Evolutionary conservation across 2,329 filamentous ascomycete genomes (phyloP).

Genomic region (Myriosclerotinia curreyana): DNA sequence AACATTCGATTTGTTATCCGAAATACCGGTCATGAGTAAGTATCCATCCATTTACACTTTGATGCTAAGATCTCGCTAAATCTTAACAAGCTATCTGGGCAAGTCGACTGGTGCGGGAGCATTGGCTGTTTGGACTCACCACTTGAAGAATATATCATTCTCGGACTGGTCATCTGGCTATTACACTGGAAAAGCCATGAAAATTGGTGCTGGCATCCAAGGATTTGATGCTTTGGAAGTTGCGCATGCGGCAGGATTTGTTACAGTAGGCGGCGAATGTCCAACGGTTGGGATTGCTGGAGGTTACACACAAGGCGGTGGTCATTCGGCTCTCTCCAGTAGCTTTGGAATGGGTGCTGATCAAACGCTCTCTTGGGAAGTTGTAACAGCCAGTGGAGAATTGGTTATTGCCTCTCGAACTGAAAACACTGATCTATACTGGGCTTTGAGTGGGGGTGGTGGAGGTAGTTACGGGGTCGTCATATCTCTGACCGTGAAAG

Average conservation of each 20-base stretch:
- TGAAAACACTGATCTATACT: constrained; percentile 57
- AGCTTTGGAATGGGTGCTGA: constrained; percentile 59
- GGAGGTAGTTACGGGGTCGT: constrained; percentile 58
- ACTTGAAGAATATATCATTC: constrained; percentile 48
- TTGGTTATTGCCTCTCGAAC: constrained; percentile 48
- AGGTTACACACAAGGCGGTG: constrained; percentile 59
- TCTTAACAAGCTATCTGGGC: constrained; percentile 46
- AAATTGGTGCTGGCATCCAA: constrained; percentile 52
- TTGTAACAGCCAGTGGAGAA: constrained; percentile 51
- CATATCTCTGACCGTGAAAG: constrained; percentile 52
- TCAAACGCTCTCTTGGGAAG: constrained; percentile 54
- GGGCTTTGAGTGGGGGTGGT: constrained; percentile 60
- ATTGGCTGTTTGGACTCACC: constrained; percentile 55
- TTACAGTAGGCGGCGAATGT: constrained; percentile 53
- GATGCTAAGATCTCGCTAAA: constrained; percentile 4
- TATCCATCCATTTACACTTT: not conserved
- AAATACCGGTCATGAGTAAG: constrained; percentile 55
- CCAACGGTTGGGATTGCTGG: constrained; percentile 57
- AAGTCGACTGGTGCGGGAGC: constrained; percentile 60
- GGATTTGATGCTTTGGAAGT: constrained; percentile 47
- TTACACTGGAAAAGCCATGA: constrained; percentile 53
- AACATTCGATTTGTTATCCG: constrained; percentile 48
- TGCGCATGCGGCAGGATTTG: constrained; percentile 44
- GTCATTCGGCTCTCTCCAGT: constrained; percentile 53
- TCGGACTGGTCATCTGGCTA: constrained; percentile 42